Evolutionary conservation across 345 rosid genomes (phyloP), one percentile per base, ranked within the genome.

Genomic region (Lumnitzera racemosa): DNA sequence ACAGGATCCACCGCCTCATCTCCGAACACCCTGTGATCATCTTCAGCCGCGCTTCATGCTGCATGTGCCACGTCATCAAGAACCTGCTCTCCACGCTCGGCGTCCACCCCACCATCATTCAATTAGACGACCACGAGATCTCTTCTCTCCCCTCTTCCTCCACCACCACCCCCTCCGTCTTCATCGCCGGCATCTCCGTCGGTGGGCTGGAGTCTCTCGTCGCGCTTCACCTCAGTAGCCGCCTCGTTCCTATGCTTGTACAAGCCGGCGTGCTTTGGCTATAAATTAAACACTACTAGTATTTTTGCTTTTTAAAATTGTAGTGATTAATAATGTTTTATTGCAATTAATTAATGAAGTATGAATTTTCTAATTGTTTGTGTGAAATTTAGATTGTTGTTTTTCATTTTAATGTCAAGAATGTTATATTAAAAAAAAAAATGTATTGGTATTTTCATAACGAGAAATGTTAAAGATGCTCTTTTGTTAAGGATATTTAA

Each of bases 51-150:
- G 74, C 94, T 12, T 77, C 96, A 7, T 92, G 98, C 70, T 92
- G 90, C 84, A 92, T 89, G 98, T 87, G 96, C 76, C 96, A 87
- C 62, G 96, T 87, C 74, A 89, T 92, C 96, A 87, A 82, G 72
- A 84, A 78, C 51, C 88, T 92, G 24, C 80, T 92, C 15, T 76
- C 86, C 58, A 73, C 80, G 53, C 74, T 89, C 61, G 98, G 98
- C 1, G 98, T 89, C 48, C 78, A 85, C 61, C 98, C 97, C 16
- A 83, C 97, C 43, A 94, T 89, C 65, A 89, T 92, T 77, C 97
- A 92, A 70, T 77, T 92, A 13, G 97, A 89, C 9, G 97, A 92
- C 62, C 78, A 76, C 57, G 96, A 92, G 91, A 69, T 92, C 75
- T 63, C 89, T 29, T 83, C 94, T 41, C 82, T 92, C 36, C 87